Evolutionary conservation across 164 flowering plant species (phyloP).

Genomic region (Umbilicus rupestris): DNA sequence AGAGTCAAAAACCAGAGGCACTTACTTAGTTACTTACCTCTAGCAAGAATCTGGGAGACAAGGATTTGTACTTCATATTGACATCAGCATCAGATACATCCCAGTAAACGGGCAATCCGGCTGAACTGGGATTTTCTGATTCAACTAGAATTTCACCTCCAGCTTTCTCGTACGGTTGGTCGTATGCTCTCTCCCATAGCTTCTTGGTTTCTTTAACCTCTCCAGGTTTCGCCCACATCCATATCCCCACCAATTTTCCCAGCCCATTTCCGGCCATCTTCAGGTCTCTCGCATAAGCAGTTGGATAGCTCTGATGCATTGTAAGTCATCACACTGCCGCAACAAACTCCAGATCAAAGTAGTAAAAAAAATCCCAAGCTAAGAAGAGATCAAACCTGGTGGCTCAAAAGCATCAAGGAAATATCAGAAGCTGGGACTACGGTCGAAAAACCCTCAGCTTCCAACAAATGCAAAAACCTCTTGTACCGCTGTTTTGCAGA

Average conservation of each 20-base stretch:
- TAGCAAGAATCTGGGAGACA: slow-evolving; percentile 68
- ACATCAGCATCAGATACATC: slow-evolving; percentile 53
- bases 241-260: slow-evolving; percentile 31
- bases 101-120: slow-evolving; percentile 43
- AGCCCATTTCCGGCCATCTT: slow-evolving; percentile 42
- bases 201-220: slow-evolving; percentile 42
- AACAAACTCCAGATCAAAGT: neutral
- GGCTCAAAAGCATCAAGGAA: slow-evolving; percentile 76
- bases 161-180: slow-evolving; percentile 86
- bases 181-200: slow-evolving; percentile 63
- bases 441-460: slow-evolving; percentile 26
- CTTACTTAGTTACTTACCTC: too few species aligned
- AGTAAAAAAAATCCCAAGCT: neutral
- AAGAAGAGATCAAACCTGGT: slow-evolving; percentile 40
- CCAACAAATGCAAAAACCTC: slow-evolving; percentile 41
- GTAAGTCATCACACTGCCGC: neutral
- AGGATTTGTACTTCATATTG: slow-evolving; percentile 55
- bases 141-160: slow-evolving; percentile 36
- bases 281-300: slow-evolving; percentile 54
- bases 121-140: slow-evolving; percentile 13
- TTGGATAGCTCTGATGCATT: slow-evolving; percentile 71
- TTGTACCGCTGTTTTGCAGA: slow-evolving; percentile 72
- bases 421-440: slow-evolving; percentile 72
- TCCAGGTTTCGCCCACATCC: slow-evolving; percentile 37
- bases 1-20: too few species aligned